These are phyloP conservation scores for Draba incana DNA, from an alignment of 345 rosid genomes.

Conservation along the genomic window DNA sequence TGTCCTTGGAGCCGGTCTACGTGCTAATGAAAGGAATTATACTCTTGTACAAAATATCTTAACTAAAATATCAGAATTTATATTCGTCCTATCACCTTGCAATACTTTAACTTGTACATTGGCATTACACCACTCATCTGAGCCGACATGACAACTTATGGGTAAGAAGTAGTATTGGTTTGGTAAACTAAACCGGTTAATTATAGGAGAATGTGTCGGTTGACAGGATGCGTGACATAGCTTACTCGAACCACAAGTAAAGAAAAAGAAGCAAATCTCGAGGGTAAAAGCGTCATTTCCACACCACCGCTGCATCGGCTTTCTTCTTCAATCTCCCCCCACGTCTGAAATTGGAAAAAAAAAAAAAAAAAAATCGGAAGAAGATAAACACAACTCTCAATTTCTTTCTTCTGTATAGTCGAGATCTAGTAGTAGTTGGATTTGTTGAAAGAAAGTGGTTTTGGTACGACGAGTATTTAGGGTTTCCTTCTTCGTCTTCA, in stretches of 20 bases:
- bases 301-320: conserved; percentile 7
- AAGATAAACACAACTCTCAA: conserved; percentile 12
- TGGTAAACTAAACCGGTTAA: background rate
- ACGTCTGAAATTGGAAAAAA: conserved; percentile 29
- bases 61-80: too few species aligned
- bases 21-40: too few species aligned
- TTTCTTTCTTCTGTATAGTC: background rate
- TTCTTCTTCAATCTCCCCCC: conserved; percentile 13
- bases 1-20: too few species aligned
- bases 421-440: conserved; percentile 10
- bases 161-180: too few species aligned
- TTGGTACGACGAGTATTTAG: conserved; percentile 19
- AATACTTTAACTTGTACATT: too few species aligned
- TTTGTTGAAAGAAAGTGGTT: background rate
- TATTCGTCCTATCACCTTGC: too few species aligned
- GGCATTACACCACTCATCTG: too few species aligned
- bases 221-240: conserved; percentile 28
- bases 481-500: conserved; percentile 18
- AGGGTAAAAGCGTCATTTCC: conserved; percentile 23
- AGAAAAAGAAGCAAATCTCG: conserved; percentile 7
- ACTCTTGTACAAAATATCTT: too few species aligned
- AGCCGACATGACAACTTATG: too few species aligned
- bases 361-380: background rate
- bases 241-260: conserved; percentile 10
- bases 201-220: conserved; percentile 13